Percentiles rank a stretch among this genome's conserved stretches.
phyloP scores from a whole-genome alignment of 75 land plant genomes.

The Selaginella moellendorffii region DNA sequence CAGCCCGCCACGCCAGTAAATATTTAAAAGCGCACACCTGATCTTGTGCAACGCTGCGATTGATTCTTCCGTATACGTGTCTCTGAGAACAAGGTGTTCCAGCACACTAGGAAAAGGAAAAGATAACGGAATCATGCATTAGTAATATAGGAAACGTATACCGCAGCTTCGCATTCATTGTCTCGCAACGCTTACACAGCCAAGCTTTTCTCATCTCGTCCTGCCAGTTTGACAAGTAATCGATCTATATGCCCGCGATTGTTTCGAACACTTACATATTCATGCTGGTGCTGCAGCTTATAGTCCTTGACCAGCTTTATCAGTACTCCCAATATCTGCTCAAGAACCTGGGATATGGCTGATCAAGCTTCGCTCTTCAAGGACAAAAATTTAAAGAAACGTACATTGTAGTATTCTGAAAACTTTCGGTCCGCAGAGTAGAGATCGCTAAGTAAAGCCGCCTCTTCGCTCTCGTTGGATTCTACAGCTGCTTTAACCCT shows the following conservation, averaged over 20 bases:
- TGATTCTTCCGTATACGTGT: slow-evolving; percentile 81
- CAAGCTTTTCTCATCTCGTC: slow-evolving; percentile 85
- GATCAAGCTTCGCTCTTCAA: background rate
- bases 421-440: slow-evolving; percentile 89
- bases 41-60: slow-evolving; percentile 87
- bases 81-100: slow-evolving; percentile 71
- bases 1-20: too few relatives aligned
- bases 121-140: too few relatives aligned
- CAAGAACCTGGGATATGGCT: slow-evolving; percentile 52
- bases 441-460: slow-evolving; percentile 68
- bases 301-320: slow-evolving; percentile 83
- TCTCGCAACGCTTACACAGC: slow-evolving; percentile 91
- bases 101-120: slow-evolving; percentile 69
- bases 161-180: slow-evolving; percentile 95
- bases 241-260: slow-evolving; percentile 4
- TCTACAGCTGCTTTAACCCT: slow-evolving; percentile 85
- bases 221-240: too few relatives aligned
- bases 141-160: too few relatives aligned
- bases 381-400: background rate
- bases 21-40: too few relatives aligned
- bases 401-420: slow-evolving; percentile 89
- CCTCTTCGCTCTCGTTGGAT: slow-evolving; percentile 84
- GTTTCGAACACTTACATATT: slow-evolving; percentile 49
- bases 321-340: slow-evolving; percentile 85
- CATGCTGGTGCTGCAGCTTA: slow-evolving; percentile 84